Base-by-base conservation (phyloP, 2,329 filamentous ascomycete species). In the Trichophyton mentagrophytes region DNA sequence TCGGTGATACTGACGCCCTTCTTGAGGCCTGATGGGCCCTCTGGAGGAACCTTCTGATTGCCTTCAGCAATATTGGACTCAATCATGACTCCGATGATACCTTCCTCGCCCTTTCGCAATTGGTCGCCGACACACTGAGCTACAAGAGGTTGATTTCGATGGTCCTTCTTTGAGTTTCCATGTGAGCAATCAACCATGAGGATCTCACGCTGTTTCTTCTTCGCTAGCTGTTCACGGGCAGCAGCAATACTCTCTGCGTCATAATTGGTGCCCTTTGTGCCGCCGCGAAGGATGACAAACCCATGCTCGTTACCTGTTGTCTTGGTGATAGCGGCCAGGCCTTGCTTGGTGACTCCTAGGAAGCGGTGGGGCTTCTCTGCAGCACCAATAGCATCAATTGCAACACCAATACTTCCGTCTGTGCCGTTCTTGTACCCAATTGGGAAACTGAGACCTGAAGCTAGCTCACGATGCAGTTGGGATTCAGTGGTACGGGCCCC, bases 371-470 rank as follows among this genome's bases (percentile, higher is more conserved):
- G 89, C 71, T 95, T 89, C 72, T 83, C 85, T 58, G 95, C 92
- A 15, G 93, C 89, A 64, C 91, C 90, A 72, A 97, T 96, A 58
- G 93, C 93, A 72, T 99, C 93, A 67, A 97, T 89, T 11, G 93
- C 91, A 3, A 97, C 91, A 61, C 86, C 83, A 56, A 97, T 78
- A 7, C 86, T 87, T 58, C 93, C 93, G 72, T 99, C 93, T 36
- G 93, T 99, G 65, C 93, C 93, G 76, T 99, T 99, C 83, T 99
- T 99, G 87, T 99, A 99, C 58, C 93, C 93, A 9, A 99, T 90
- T 1, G 93, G 93, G 87, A 96, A 97, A 67, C 88, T 95, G 40
- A 97, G 80, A 70, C 93, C 93, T 59, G 88, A 93, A 22, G 93
- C 92, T 65, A 99, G 79, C 77, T 99, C 93, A 61, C 93, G 86